Evolutionary conservation across 2,329 filamentous ascomycete genomes (phyloP).

Genomic region (Colletotrichum sp.): DNA sequence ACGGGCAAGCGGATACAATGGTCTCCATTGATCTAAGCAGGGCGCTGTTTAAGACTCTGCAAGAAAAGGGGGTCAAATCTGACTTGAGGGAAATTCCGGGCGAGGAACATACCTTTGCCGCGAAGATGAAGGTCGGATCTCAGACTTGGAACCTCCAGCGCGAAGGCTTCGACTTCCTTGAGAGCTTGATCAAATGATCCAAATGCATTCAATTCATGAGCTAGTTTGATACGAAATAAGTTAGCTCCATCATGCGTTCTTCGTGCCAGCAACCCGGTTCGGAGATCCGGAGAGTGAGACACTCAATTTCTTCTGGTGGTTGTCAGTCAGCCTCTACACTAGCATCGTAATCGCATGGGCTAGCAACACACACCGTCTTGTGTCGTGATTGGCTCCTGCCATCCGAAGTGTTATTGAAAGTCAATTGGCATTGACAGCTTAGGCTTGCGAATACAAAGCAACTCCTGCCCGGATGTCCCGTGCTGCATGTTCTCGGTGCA

Average conservation of each 20-base stretch:
- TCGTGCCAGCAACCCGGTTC: neutral
- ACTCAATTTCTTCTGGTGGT: neutral
- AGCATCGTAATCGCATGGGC: neutral
- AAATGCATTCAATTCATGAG: neutral
- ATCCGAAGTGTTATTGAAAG: neutral
- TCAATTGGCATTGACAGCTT: neutral
- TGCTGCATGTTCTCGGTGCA: neutral
- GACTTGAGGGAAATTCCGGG: constrained; percentile 40
- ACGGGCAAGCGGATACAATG: constrained; percentile 42
- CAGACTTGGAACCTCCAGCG: constrained; percentile 38
- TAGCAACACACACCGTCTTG: neutral
- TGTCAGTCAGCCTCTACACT: neutral
- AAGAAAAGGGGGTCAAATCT: constrained; percentile 33
- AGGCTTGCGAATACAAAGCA: neutral
- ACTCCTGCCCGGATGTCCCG: neutral
- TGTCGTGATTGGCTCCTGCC: neutral
- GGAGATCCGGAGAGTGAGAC: neutral
- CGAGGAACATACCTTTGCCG: constrained; percentile 48
- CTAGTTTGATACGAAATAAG: neutral
- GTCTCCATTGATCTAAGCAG: constrained; percentile 40
- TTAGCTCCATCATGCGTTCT: neutral
- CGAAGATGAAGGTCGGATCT: constrained; percentile 43
- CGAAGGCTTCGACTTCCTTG: constrained; percentile 45
- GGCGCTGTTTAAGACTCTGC: constrained; percentile 29
- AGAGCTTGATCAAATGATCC: constrained; percentile 24